phyloP scores from a whole-genome alignment of 139 green algal genomes.

The Pseudopediastrum boryanum region DNA sequence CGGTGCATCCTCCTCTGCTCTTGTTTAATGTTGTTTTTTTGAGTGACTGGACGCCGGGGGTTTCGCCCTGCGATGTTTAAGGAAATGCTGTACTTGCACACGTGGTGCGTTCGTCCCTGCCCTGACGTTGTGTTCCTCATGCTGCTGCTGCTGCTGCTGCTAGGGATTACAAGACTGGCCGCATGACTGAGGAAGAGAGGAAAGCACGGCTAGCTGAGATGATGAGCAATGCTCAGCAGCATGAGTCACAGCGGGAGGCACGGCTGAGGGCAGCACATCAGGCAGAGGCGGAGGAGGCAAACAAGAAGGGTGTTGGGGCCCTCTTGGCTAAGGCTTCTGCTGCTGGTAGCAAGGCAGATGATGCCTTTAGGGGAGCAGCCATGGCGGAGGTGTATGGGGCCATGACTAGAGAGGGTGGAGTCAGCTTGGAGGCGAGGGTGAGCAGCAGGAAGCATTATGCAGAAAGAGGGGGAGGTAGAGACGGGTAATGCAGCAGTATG shows the following conservation, averaged over 20 bases:
- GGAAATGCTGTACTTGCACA: too few relatives aligned
- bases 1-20: too few relatives aligned
- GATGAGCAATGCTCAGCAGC: slow-evolving; percentile 73
- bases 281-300: slow-evolving; percentile 38
- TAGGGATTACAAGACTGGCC: slow-evolving; percentile 62
- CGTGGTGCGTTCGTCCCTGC: too few relatives aligned
- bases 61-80: too few relatives aligned
- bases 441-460: slow-evolving; percentile 56
- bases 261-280: slow-evolving; percentile 50
- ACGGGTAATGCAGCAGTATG: too few relatives aligned
- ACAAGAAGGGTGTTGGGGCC: slow-evolving; percentile 25
- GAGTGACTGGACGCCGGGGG: too few relatives aligned
- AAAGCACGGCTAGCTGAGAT: slow-evolving; percentile 81
- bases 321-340: slow-evolving; percentile 21
- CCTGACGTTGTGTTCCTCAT: too few relatives aligned
- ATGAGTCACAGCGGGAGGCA: slow-evolving; percentile 66
- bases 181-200: slow-evolving; percentile 79
- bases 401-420: slow-evolving; percentile 29
- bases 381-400: slow-evolving; percentile 51
- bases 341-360: slow-evolving; percentile 37
- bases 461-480: slow-evolving; percentile 7
- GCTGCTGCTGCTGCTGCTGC: background rate
- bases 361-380: slow-evolving; percentile 55
- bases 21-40: too few relatives aligned
- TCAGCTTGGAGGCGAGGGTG: slow-evolving; percentile 48